Conservation (phyloP, 768 basidiomycete species). For the Chalciporus chontae region DNA sequence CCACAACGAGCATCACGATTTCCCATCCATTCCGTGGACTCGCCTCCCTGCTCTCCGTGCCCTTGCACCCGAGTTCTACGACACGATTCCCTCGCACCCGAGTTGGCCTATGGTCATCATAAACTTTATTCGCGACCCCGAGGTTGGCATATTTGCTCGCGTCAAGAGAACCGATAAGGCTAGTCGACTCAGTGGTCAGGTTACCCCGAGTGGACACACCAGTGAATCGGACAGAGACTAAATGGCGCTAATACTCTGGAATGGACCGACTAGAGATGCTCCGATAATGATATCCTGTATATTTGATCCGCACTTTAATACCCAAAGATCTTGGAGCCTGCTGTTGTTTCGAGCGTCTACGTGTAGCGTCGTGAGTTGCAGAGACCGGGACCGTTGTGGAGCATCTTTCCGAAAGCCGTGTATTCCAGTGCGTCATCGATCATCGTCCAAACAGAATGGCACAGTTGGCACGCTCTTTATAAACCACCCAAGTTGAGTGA, state of each 20-base stretch:
- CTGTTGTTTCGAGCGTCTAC: not conserved
- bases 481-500: not conserved
- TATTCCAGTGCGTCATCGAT: not conserved
- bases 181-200: conserved; percentile 15
- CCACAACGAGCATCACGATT: conserved; percentile 99
- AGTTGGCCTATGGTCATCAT: conserved; percentile 94
- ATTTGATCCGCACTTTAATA: conserved; percentile 5
- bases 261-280: conserved; percentile 5
- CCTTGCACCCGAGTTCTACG: conserved; percentile 91
- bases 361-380: not conserved
- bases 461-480: not conserved
- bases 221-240: conserved; percentile 15
- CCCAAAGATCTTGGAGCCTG: not conserved
- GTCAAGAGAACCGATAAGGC: conserved; percentile 67
- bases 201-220: conserved; percentile 9
- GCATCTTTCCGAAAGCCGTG: not conserved
- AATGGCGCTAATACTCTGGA: not conserved
- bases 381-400: not conserved
- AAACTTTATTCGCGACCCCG: conserved; percentile 89
- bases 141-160: conserved; percentile 85
- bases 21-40: conserved; percentile 96
- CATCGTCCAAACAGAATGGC: not conserved
- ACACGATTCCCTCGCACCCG: conserved; percentile 78
- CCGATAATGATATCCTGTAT: conserved; percentile 16
- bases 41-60: conserved; percentile 77